phyloP scores from a whole-genome alignment of 257 asterid species.

The Nicotiana knightiana region DNA sequence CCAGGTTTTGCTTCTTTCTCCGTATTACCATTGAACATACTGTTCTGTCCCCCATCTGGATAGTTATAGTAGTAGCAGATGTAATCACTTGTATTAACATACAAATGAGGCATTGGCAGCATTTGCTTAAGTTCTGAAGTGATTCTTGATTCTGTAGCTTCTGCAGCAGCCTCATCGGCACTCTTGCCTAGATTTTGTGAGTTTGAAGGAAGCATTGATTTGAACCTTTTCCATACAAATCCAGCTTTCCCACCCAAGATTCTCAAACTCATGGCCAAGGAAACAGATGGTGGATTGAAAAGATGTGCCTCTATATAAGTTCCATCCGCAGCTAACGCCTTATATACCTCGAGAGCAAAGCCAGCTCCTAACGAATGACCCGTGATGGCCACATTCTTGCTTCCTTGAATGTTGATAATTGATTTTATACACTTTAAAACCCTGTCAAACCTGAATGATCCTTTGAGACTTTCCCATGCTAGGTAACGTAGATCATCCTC shows the following conservation, averaged over 20 bases:
- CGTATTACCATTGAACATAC: neutral
- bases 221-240: constrained; percentile 52
- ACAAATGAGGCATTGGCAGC: constrained; percentile 75
- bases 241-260: constrained; percentile 59
- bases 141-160: neutral
- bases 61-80: constrained; percentile 61
- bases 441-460: constrained; percentile 50
- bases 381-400: constrained; percentile 51
- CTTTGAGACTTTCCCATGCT: constrained; percentile 66
- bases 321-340: constrained; percentile 57
- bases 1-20: constrained; percentile 44
- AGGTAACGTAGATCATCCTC: constrained; percentile 71
- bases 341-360: constrained; percentile 74
- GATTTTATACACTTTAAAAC: constrained; percentile 33
- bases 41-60: constrained; percentile 25
- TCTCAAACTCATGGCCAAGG: constrained; percentile 55
- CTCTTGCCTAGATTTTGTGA: constrained; percentile 10
- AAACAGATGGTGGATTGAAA: constrained; percentile 77
- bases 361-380: constrained; percentile 84
- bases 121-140: constrained; percentile 40
- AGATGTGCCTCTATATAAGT: constrained; percentile 62
- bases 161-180: constrained; percentile 7
- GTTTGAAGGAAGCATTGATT: constrained; percentile 35
- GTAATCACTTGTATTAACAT: constrained; percentile 62
- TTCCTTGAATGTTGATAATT: constrained; percentile 42